Conservation (phyloP, 176 grass and related monocot genomes). For the Phragmites australis region DNA sequence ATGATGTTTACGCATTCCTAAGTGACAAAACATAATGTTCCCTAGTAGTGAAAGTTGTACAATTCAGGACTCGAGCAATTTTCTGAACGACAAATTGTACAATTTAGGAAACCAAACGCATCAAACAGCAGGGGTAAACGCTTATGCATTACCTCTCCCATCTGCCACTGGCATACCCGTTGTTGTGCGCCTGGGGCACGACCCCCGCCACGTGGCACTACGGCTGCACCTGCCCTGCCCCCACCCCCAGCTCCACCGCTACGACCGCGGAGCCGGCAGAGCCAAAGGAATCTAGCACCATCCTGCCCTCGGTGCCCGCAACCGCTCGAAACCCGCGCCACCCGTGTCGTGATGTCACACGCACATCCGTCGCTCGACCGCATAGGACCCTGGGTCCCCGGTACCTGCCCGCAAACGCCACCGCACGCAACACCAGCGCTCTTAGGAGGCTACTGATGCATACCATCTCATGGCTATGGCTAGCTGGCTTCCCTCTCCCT, state of each 20-base stretch:
- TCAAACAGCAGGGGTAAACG: too few species aligned
- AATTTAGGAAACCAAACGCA: too few species aligned
- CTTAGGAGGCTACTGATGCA: constrained; percentile 82
- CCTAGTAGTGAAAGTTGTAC: too few species aligned
- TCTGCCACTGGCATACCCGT: constrained; percentile 47
- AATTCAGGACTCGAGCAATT: too few species aligned
- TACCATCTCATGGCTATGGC: constrained; percentile 75
- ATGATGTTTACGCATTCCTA: too few species aligned
- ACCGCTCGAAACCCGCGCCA: constrained; percentile 55
- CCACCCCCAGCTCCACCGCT: constrained; percentile 9
- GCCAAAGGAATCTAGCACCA: constrained; percentile 61
- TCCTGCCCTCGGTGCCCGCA: constrained; percentile 47
- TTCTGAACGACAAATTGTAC: too few species aligned
- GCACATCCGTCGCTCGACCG: constrained; percentile 56
- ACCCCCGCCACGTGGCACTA: constrained; percentile 38
- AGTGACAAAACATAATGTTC: too few species aligned
- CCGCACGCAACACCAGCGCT: constrained; percentile 64
- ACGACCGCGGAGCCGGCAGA: constrained; percentile 18
- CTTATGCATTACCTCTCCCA: constrained; percentile 55
- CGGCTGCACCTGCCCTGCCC: constrained; percentile 41
- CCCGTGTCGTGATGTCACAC: constrained; percentile 42
- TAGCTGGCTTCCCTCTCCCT: constrained; percentile 11
- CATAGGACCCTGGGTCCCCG: constrained; percentile 50
- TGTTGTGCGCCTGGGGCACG: constrained; percentile 40
- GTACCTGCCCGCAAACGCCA: constrained; percentile 47